Percentiles rank a stretch among this genome's conserved stretches.
Conservation (phyloP, 2,329 filamentous ascomycete species). For the Sporothrix variecibatus region DNA sequence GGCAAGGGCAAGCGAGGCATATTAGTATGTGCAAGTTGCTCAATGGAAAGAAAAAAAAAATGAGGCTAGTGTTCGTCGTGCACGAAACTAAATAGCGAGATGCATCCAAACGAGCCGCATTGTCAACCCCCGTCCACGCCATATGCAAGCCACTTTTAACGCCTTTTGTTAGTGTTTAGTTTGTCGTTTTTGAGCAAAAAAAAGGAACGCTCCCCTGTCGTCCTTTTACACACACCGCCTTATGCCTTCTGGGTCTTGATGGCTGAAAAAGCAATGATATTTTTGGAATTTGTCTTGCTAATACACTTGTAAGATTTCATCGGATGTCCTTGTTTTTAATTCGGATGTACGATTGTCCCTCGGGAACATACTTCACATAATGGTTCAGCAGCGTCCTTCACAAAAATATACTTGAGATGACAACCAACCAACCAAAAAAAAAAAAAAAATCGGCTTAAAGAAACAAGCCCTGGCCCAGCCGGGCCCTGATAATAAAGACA, state of each 20-base stretch:
- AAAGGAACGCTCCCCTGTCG: not conserved
- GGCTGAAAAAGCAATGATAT: not conserved
- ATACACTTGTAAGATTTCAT: not conserved
- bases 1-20: not conserved
- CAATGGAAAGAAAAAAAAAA: not conserved
- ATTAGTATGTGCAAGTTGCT: not conserved
- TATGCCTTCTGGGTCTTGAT: not conserved
- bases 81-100: not conserved
- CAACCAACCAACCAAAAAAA: not conserved
- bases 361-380: not conserved
- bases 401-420: not conserved
- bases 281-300: constrained; percentile 6
- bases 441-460: not conserved
- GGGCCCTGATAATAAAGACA: not conserved
- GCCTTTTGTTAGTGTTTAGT: not conserved
- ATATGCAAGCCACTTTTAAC: constrained; percentile 11
- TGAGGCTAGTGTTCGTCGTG: not conserved
- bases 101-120: constrained; percentile 11
- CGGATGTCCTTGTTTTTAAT: not conserved
- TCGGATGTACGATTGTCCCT: not conserved
- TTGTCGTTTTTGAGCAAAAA: not conserved
- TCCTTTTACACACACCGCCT: constrained; percentile 3
- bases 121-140: not conserved
- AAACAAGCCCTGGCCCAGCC: not conserved
- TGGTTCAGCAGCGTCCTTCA: not conserved